Conservation (phyloP, 2,329 filamentous ascomycete genomes). For the Fusarium oxysporum region DNA sequence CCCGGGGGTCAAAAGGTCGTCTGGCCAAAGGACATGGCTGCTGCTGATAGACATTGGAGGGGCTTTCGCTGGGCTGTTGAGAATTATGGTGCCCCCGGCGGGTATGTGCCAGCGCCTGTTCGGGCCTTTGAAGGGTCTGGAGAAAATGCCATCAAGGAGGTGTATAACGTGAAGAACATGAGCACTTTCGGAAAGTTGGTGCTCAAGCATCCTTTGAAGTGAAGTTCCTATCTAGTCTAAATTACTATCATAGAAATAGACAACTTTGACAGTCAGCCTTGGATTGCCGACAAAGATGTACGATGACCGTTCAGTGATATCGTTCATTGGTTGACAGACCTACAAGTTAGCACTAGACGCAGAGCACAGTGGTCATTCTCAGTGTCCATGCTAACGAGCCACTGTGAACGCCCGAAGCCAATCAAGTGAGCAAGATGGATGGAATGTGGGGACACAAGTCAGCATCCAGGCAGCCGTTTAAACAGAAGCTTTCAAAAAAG, state of each 20-base stretch:
- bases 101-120: neutral
- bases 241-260: too few relatives aligned
- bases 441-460: neutral
- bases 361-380: too few relatives aligned
- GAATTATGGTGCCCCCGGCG: neutral
- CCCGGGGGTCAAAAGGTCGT: neutral
- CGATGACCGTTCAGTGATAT: neutral
- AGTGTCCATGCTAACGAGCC: neutral
- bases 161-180: neutral
- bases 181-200: neutral
- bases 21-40: neutral
- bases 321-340: neutral
- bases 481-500: neutral
- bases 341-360: neutral
- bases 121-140: neutral
- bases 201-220: neutral
- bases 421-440: neutral
- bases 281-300: too few relatives aligned
- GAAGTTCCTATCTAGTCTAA: neutral
- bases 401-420: neutral
- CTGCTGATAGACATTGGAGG: neutral
- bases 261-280: too few relatives aligned
- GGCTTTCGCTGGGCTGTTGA: neutral
- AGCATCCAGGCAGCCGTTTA: conserved; percentile 16
- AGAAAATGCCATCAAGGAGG: neutral